A percentile compares a stretch with the other conserved stretches of the same genome.
These are phyloP conservation scores for Acanthamoeba triangularis DNA, from an alignment of 208 protist genomes.

Conservation along the genomic window DNA sequence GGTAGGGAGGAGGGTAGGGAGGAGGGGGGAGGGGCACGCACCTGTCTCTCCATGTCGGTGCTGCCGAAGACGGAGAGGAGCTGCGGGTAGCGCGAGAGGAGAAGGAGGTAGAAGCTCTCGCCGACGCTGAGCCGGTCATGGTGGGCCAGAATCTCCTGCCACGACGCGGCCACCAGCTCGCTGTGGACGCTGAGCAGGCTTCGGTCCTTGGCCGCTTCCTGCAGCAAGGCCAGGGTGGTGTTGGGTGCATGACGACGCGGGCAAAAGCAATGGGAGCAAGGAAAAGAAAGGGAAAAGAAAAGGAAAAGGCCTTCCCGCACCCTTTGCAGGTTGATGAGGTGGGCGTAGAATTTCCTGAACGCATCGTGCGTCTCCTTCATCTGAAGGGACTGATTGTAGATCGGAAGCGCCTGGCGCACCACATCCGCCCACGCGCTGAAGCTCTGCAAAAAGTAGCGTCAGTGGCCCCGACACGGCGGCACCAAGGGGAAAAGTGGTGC, in stretches of 20 bases:
- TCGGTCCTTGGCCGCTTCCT: constrained; percentile 2
- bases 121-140: neutral
- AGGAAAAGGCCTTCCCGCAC: neutral
- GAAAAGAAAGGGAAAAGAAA: neutral
- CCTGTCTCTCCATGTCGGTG: constrained; percentile 33
- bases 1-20: too few relatives aligned
- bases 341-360: constrained; percentile 11
- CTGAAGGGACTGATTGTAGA: constrained; percentile 31
- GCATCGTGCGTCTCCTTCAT: neutral
- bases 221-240: too few relatives aligned
- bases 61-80: constrained; percentile 1
- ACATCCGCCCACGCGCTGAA: constrained; percentile 20
- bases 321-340: neutral
- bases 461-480: neutral
- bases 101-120: constrained; percentile 14
- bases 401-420: neutral
- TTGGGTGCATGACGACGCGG: too few relatives aligned
- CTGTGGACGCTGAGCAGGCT: neutral
- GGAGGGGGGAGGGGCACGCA: neutral
- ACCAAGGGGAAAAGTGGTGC: neutral
- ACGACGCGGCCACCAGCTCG: neutral
- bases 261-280: neutral
- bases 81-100: constrained; percentile 5
- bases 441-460: neutral
- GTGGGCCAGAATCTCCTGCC: neutral